Conservation (phyloP, 768 basidiomycete genomes). For the Rhizopogon salebrosus region DNA sequence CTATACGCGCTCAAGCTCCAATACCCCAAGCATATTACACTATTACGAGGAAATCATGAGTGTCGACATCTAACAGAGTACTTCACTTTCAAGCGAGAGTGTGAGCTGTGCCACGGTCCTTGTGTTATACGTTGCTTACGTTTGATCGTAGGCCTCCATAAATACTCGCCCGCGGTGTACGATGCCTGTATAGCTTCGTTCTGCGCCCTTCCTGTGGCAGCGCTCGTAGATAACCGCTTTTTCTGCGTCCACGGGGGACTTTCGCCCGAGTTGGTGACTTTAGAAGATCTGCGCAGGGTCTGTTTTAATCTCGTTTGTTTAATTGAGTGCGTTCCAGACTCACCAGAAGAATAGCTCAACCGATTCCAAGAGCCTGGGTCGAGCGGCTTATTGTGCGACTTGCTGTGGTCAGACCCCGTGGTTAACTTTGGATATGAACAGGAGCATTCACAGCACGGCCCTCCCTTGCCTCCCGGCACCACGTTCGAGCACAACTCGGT, state of each 20-base stretch:
- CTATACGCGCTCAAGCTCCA: slow-evolving; percentile 91
- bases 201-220: slow-evolving; percentile 84
- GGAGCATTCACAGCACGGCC: slow-evolving; percentile 42
- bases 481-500: slow-evolving; percentile 76
- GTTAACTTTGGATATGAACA: slow-evolving; percentile 83
- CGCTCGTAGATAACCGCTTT: slow-evolving; percentile 91
- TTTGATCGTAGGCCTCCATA: slow-evolving; percentile 65
- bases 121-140: slow-evolving; percentile 1
- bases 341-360: slow-evolving; percentile 55
- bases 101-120: slow-evolving; percentile 37
- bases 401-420: slow-evolving; percentile 95
- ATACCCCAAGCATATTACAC: slow-evolving; percentile 75
- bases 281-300: slow-evolving; percentile 71
- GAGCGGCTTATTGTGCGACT: slow-evolving; percentile 85
- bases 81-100: slow-evolving; percentile 98
- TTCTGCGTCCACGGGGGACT: slow-evolving; percentile 98
- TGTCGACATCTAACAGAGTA: slow-evolving; percentile 96
- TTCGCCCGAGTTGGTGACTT: slow-evolving; percentile 75
- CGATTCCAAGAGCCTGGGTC: slow-evolving; percentile 94
- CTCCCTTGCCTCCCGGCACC: slow-evolving; percentile 51
- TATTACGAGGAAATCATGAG: slow-evolving; percentile 95
- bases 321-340: slow-evolving; percentile 6
- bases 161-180: slow-evolving; percentile 79
- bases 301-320: slow-evolving; percentile 12
- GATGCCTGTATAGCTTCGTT: slow-evolving; percentile 91